These are phyloP conservation scores for Plasmodium coatneyi DNA, from an alignment of 169 alveolate genomes.

Conservation along the genomic window DNA sequence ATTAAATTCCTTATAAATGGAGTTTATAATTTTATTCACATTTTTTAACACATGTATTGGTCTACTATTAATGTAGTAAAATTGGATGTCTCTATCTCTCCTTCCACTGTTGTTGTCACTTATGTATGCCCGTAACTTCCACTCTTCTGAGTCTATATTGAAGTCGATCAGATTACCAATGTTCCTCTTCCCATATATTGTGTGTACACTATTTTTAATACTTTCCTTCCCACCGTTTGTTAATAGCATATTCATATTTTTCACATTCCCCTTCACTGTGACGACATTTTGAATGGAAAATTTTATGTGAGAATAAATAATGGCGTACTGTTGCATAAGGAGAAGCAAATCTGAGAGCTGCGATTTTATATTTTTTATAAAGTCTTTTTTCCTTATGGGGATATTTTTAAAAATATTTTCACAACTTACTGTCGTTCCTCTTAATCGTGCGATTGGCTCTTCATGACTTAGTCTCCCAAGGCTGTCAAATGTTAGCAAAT, in stretches of 20 bases:
- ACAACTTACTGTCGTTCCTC: conserved; percentile 77
- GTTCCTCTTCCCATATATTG: conserved; percentile 78
- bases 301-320: conserved; percentile 61
- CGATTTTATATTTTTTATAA: conserved; percentile 72
- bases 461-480: conserved; percentile 77
- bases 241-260: conserved; percentile 43
- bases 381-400: conserved; percentile 75
- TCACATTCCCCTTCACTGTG: conserved; percentile 26
- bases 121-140: conserved; percentile 39
- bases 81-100: conserved; percentile 79
- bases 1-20: conserved; percentile 80
- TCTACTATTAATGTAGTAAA: conserved; percentile 80
- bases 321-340: conserved; percentile 76
- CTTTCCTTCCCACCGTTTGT: conserved; percentile 70
- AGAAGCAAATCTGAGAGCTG: conserved; percentile 73
- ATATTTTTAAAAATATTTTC: conserved; percentile 67
- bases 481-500: conserved; percentile 77
- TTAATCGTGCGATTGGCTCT: conserved; percentile 76
- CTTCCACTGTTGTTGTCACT: conserved; percentile 79
- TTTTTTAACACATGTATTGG: conserved; percentile 81
- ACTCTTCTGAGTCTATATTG: conserved; percentile 50
- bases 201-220: conserved; percentile 73
- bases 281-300: conserved; percentile 33
- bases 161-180: conserved; percentile 78
- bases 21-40: conserved; percentile 76